Percentiles rank a stretch among this genome's conserved stretches.
Conservation (phyloP, 2,329 filamentous ascomycete genomes). For the Pleurostoma richardsiae region DNA sequence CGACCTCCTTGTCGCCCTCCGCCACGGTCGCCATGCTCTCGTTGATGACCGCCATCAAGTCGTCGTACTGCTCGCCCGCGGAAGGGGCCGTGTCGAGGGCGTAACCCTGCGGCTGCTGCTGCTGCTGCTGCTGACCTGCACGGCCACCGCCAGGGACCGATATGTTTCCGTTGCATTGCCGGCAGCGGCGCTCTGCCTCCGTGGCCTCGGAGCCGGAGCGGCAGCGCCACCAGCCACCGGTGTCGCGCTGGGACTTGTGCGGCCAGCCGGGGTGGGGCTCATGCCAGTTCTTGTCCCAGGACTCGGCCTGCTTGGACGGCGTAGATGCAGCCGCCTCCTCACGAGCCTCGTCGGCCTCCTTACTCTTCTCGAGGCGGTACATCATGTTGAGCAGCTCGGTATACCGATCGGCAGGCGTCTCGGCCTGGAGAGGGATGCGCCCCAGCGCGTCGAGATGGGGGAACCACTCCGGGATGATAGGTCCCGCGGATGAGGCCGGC, state of each 20-base stretch:
- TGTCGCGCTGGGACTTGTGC: conserved; percentile 5
- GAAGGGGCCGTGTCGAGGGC: no score
- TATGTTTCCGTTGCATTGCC: conserved; percentile 4
- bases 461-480: not conserved
- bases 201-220: conserved; percentile 7
- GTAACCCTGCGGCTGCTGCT: not conserved
- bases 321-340: no score
- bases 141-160: not conserved
- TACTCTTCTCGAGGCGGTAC: not conserved
- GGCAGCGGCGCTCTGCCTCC: conserved; percentile 5
- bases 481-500: not conserved
- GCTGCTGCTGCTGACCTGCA: not conserved
- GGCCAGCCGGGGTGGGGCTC: conserved; percentile 14
- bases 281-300: conserved; percentile 18
- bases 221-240: conserved; percentile 20
- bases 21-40: not conserved
- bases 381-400: not conserved
- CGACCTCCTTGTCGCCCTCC: not conserved
- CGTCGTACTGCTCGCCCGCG: not conserved
- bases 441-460: not conserved
- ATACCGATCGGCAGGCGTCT: not conserved
- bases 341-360: not conserved
- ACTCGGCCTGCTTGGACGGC: not conserved
- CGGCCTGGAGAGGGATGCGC: not conserved
- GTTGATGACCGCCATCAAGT: not conserved